These are phyloP conservation scores for Fraxinus quadrangulata DNA, from an alignment of 257 asterid species.

Conservation along the genomic window DNA sequence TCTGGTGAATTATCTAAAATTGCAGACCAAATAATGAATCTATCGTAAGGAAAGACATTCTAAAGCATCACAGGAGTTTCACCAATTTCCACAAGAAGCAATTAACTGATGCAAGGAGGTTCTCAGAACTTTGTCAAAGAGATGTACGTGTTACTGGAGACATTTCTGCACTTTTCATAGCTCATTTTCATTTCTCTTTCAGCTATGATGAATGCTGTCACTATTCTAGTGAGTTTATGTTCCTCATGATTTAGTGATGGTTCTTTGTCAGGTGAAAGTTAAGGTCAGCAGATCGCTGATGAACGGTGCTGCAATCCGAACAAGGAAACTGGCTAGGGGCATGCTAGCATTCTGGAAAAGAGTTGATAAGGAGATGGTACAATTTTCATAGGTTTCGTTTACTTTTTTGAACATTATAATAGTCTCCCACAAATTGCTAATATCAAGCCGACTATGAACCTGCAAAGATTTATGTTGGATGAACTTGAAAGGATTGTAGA, in stretches of 20 bases:
- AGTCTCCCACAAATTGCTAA: conserved; percentile 6
- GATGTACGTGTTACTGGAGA: conserved; percentile 54
- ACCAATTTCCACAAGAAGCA: conserved; percentile 74
- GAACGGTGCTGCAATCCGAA: conserved; percentile 84
- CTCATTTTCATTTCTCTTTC: conserved; percentile 3
- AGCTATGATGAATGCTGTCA: conserved; percentile 2
- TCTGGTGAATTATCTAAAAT: conserved; percentile 21
- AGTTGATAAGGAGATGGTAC: conserved; percentile 99
- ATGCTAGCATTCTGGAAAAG: conserved; percentile 97
- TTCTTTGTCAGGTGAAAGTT: conserved; percentile 74
- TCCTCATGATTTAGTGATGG: conserved; percentile 1
- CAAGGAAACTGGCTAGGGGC: conserved; percentile 90
- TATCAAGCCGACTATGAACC: conserved; percentile 9
- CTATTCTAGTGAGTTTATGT: conserved; percentile 24
- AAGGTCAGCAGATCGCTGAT: conserved; percentile 90
- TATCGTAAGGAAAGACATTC: conserved; percentile 88
- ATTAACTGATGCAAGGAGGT: conserved; percentile 82
- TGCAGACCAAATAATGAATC: conserved; percentile 85
- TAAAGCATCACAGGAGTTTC: conserved; percentile 81
- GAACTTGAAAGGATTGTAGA: background rate
- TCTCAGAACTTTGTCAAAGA: conserved; percentile 90
- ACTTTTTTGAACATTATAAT: conserved; percentile 15
- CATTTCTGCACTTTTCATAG: background rate
- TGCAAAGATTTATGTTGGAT: background rate
- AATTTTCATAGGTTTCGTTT: conserved; percentile 21